A percentile compares a stretch with the other conserved stretches of the same genome.
These are phyloP conservation scores for Ulota crispa DNA, from an alignment of 225 moss, liverwort and hornwort genomes.

Conservation along the genomic window DNA sequence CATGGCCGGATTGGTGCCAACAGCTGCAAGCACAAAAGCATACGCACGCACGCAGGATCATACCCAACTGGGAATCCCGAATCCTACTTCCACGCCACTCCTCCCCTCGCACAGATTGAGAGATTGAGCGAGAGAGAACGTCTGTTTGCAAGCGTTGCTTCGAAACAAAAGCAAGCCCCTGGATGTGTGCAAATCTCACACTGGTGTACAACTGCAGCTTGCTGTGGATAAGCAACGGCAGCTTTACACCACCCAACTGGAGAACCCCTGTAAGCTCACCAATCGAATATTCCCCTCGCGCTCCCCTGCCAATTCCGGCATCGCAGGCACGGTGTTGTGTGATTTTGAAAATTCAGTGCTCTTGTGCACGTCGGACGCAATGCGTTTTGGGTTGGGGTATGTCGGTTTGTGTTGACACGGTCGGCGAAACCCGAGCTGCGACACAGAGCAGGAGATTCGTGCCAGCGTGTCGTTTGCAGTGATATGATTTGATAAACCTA, in stretches of 20 bases:
- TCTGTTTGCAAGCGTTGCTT: too few relatives aligned
- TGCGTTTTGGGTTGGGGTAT: constrained; percentile 1
- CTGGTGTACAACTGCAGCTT: background rate
- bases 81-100: background rate
- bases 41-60: too few relatives aligned
- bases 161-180: background rate
- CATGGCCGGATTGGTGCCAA: background rate
- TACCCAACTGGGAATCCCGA: background rate
- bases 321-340: too few relatives aligned
- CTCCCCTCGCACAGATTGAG: too few relatives aligned
- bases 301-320: background rate
- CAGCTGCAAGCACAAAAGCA: background rate
- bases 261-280: background rate
- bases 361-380: background rate
- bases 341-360: background rate
- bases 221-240: constrained; percentile 42
- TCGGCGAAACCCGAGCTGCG: background rate
- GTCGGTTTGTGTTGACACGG: background rate
- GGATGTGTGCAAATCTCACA: background rate
- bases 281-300: constrained; percentile 20
- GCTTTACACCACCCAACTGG: constrained; percentile 41
- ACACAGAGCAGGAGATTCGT: background rate
- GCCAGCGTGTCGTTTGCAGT: background rate
- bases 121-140: too few relatives aligned
- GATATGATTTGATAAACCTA: background rate